Evolutionary conservation across 2,329 filamentous ascomycete genomes (phyloP), one percentile per base, ranked within the genome.

Genomic region (Arachnopeziza araneosa): DNA sequence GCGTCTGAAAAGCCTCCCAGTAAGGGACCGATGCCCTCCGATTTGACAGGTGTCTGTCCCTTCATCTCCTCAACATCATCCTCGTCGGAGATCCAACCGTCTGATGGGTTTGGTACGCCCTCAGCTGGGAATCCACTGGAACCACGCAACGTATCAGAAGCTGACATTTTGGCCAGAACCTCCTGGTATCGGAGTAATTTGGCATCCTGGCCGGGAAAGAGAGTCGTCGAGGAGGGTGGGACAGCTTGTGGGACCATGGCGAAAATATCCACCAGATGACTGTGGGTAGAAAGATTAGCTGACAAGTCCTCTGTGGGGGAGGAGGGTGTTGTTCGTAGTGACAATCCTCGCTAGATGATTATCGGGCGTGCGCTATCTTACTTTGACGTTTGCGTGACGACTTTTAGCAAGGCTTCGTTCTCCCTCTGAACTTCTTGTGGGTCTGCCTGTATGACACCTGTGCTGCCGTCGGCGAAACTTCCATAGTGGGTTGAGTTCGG

Each of bases 241-340:
- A 75, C 72, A 60, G 79, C 79, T 60, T 81, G 79, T 23, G 83
- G 82, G 44, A 81, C 79, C 68, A 86, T 85, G 64, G 87, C 84
- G 73, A 87, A 87, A 53, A 88, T 83, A 69, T 88, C 85, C 62
- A 88, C 84, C 75, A 88, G 83, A 68, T 87, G 86, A 68, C 85
- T 88, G 69, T 50, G 49, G 3, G 50, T 23, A 26, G 52, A 58
- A 50, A 30, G 50, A 59, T 68, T 63, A 68, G 64, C 62, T 59
- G 7, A 26, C n/a, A 6, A 30, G n/a, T 54, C 24, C 52, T 24
- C 36, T 44, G 36, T 30, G 22, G 21, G n/a, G 17, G 24, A 52
- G 50, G 50, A 21, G 21, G 4, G 50, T 8, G 24, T 14, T 22
- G 50, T 3, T 50, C 48, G 6, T 22, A n/a, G n/a, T 7, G 49